Percentiles rank a stretch among this genome's conserved stretches.
Evolutionary conservation across 129 eudicot genomes (phyloP).

Genomic region (Arctium lappa): DNA sequence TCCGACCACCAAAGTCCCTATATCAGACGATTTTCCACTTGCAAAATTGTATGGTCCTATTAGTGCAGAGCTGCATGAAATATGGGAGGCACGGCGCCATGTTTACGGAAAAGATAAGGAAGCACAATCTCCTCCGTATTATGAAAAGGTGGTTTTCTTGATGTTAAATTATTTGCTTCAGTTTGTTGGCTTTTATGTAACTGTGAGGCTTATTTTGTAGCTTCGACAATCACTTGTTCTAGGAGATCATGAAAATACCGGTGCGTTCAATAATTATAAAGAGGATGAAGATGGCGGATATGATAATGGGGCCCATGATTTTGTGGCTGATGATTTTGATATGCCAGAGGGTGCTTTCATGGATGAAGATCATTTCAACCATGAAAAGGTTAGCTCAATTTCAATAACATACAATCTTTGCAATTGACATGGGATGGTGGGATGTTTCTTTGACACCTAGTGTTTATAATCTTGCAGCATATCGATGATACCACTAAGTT

Average conservation of each 20-base stretch:
- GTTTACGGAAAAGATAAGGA: constrained; percentile 33
- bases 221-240: constrained; percentile 77
- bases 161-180: neutral
- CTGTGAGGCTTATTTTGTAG: constrained; percentile 46
- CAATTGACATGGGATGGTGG: neutral
- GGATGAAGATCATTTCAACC: constrained; percentile 46
- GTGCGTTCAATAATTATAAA: constrained; percentile 18
- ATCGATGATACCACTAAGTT: constrained; percentile 29
- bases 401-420: neutral
- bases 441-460: constrained; percentile 3
- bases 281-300: constrained; percentile 48
- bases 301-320: constrained; percentile 51
- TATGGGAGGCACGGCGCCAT: constrained; percentile 59
- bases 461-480: constrained; percentile 42
- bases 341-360: constrained; percentile 46
- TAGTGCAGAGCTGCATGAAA: constrained; percentile 54
- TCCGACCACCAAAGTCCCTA: constrained; percentile 28
- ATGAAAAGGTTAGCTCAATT: constrained; percentile 42
- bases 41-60: constrained; percentile 71
- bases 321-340: constrained; percentile 50
- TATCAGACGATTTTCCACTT: constrained; percentile 67
- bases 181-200: constrained; percentile 1
- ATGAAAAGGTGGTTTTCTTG: constrained; percentile 66
- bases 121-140: constrained; percentile 49
- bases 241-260: constrained; percentile 37